A percentile compares a stretch with the other conserved stretches of the same genome.
Conservation (phyloP, 1,284 basidiomycete genomes). For the Amylostereum areolatum region DNA sequence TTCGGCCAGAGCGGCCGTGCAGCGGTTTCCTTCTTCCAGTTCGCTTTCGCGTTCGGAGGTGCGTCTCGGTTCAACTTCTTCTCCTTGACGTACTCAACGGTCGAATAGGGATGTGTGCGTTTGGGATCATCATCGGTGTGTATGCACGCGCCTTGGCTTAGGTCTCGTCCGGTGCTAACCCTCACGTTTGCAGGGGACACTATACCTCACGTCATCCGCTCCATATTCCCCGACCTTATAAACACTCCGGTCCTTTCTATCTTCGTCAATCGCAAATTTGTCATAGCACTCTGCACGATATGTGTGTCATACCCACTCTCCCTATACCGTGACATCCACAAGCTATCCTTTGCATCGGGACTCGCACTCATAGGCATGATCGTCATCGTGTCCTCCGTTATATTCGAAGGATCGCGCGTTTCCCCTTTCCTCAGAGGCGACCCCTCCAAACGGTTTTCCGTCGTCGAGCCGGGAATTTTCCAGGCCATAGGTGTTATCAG, state of each 20-base stretch:
- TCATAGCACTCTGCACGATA: slow-evolving; percentile 82
- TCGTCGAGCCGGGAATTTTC: slow-evolving; percentile 76
- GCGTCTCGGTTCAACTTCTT: slow-evolving; percentile 20
- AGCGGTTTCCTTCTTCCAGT: slow-evolving; percentile 96
- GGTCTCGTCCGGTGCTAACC: slow-evolving; percentile 33
- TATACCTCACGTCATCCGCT: slow-evolving; percentile 90
- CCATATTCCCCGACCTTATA: slow-evolving; percentile 74
- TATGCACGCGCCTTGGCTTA: slow-evolving; percentile 17
- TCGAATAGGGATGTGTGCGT: slow-evolving; percentile 84
- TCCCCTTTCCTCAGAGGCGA: slow-evolving; percentile 75
- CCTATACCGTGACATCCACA: slow-evolving; percentile 95
- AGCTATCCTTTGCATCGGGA: slow-evolving; percentile 88
- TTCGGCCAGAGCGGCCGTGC: slow-evolving; percentile 87
- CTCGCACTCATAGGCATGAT: slow-evolving; percentile 91
- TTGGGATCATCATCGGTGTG: slow-evolving; percentile 83
- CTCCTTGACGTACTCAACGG: no score
- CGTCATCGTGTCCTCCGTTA: slow-evolving; percentile 86
- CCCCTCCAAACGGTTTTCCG: slow-evolving; percentile 60
- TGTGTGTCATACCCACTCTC: slow-evolving; percentile 93
- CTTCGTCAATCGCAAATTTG: slow-evolving; percentile 82
- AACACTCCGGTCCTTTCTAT: slow-evolving; percentile 68
- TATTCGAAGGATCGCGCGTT: slow-evolving; percentile 83
- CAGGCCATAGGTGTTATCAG: slow-evolving; percentile 94
- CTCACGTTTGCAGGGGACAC: slow-evolving; percentile 66
- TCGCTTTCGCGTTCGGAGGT: slow-evolving; percentile 96